Evolutionary conservation across 2,329 filamentous ascomycete genomes (phyloP).

Genomic region (Rugonectria rugulosa): DNA sequence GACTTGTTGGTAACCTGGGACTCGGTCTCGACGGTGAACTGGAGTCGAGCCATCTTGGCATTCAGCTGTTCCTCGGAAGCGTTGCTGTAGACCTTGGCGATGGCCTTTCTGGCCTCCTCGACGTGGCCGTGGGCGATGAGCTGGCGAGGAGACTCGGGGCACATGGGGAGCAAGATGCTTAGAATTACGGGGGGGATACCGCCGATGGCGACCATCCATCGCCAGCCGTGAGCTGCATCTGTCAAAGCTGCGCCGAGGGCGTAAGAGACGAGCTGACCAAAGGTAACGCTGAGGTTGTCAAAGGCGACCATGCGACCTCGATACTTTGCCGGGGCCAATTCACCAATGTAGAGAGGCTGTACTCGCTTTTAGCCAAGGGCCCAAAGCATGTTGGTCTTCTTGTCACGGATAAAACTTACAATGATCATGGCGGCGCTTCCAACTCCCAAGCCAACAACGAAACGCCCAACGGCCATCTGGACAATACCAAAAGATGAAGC

Average conservation of each 20-base stretch:
- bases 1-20: conserved; percentile 47
- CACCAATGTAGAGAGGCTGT: conserved; percentile 51
- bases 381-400: not conserved
- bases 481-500: conserved; percentile 26
- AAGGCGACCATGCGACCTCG: conserved; percentile 57
- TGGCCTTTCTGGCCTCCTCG: conserved; percentile 47
- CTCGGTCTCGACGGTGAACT: conserved; percentile 46
- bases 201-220: conserved; percentile 56
- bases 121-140: conserved; percentile 49
- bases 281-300: conserved; percentile 54
- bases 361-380: not conserved
- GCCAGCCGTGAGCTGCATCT: conserved; percentile 51
- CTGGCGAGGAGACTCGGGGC: conserved; percentile 56
- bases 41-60: conserved; percentile 50
- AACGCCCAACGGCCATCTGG: conserved; percentile 38
- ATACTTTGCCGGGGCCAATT: conserved; percentile 56
- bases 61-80: conserved; percentile 50
- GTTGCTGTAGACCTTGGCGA: conserved; percentile 48
- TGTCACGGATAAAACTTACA: conserved; percentile 6
- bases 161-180: conserved; percentile 48
- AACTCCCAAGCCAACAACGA: conserved; percentile 57
- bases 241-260: conserved; percentile 49
- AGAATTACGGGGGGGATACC: conserved; percentile 54
- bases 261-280: conserved; percentile 50
- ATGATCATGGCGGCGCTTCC: conserved; percentile 56